Evolutionary conservation across 140 eudicot genomes (phyloP).

Genomic region (Ambrosia hybrid): DNA sequence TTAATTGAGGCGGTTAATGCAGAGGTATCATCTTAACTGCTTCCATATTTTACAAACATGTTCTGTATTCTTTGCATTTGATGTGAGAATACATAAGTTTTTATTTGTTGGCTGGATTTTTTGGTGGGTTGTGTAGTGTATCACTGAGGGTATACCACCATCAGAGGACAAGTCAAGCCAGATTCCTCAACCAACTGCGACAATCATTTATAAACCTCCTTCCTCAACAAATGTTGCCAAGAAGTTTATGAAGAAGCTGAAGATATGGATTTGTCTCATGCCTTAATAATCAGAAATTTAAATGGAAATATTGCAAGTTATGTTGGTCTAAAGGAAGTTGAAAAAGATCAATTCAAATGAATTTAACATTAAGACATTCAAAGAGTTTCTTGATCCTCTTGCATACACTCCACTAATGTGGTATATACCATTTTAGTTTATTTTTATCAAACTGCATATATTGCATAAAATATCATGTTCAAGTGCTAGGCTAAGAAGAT

Average conservation of each 20-base stretch:
- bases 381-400: too few species aligned
- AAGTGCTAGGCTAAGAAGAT: too few species aligned
- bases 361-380: too few species aligned
- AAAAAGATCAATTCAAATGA: too few species aligned
- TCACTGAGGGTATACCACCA: constrained; percentile 46
- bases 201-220: constrained; percentile 61
- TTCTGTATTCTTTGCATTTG: not conserved
- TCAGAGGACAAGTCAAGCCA: constrained; percentile 46
- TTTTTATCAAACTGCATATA: too few species aligned
- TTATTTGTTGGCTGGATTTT: not conserved
- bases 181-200: constrained; percentile 60
- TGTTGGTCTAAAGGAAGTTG: constrained; percentile 34
- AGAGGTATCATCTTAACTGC: constrained; percentile 53
- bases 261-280: constrained; percentile 51
- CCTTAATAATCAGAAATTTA: constrained; percentile 37
- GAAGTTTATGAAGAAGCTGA: constrained; percentile 75
- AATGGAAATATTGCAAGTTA: constrained; percentile 28
- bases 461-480: too few species aligned
- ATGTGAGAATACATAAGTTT: not conserved
- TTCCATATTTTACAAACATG: too few species aligned
- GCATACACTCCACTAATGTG: too few species aligned
- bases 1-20: constrained; percentile 74
- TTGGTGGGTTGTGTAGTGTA: constrained; percentile 48
- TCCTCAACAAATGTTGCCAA: constrained; percentile 47
- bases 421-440: too few species aligned